These are phyloP conservation scores for Aspergillus udagawae DNA, from an alignment of 2,329 filamentous ascomycete genomes.

Conservation along the genomic window DNA sequence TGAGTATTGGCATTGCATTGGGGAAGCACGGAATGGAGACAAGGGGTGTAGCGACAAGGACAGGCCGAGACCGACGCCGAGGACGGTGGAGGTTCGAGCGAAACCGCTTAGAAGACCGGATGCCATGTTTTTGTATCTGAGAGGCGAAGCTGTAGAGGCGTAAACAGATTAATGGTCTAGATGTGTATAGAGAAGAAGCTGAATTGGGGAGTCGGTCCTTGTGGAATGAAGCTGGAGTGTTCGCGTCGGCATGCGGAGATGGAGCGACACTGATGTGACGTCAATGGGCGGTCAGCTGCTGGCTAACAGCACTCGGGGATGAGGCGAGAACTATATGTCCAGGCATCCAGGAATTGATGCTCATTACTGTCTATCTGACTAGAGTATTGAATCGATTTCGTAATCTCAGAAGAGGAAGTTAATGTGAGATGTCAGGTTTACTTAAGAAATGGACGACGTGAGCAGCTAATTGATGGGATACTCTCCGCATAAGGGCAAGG, in stretches of 20 bases:
- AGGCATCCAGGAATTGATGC: background rate
- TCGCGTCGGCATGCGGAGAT: background rate
- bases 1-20: conserved; percentile 37
- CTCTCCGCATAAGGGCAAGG: background rate
- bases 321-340: too few species aligned
- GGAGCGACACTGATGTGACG: conserved; percentile 6
- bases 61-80: conserved; percentile 35
- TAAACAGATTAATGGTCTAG: background rate
- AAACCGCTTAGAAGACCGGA: conserved; percentile 20
- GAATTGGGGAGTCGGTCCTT: background rate
- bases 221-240: background rate
- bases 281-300: conserved; percentile 10
- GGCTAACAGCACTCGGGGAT: background rate
- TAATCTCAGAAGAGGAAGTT: background rate
- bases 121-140: conserved; percentile 15
- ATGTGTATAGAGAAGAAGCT: conserved; percentile 2
- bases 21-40: conserved; percentile 30
- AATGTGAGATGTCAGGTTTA: background rate
- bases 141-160: background rate
- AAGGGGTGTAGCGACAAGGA: conserved; percentile 30
- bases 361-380: background rate
- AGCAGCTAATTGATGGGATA: background rate
- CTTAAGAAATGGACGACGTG: background rate
- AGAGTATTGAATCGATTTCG: background rate
- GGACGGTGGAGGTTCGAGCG: conserved; percentile 22